Conservation (phyloP, 495 filamentous ascomycete species). For the Chlorociboria aeruginascens region DNA sequence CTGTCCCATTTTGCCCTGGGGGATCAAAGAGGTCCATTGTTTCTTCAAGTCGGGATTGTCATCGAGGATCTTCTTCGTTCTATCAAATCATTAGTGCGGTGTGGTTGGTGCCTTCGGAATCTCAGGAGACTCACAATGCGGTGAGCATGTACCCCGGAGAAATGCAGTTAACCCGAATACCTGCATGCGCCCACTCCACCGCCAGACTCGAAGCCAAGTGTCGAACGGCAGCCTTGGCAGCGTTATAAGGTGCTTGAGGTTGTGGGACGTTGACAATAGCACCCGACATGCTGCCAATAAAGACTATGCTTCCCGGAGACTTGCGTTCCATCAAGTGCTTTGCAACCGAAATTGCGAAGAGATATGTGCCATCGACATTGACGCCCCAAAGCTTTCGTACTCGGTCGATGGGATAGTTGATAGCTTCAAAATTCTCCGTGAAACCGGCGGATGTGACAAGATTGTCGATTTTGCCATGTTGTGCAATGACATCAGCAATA, state of each 20-base stretch:
- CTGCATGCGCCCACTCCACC: slow-evolving; percentile 73
- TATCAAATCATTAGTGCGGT: slow-evolving; percentile 20
- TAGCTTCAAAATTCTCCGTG: slow-evolving; percentile 88
- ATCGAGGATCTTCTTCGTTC: slow-evolving; percentile 87
- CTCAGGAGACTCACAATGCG: slow-evolving; percentile 48
- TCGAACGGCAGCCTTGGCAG: slow-evolving; percentile 73
- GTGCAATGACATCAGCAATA: slow-evolving; percentile 52
- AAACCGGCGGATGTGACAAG: slow-evolving; percentile 94
- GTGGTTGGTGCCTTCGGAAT: neutral
- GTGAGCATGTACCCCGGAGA: slow-evolving; percentile 81
- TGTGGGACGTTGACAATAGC: slow-evolving; percentile 89
- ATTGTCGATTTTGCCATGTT: slow-evolving; percentile 75
- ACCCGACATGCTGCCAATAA: slow-evolving; percentile 93
- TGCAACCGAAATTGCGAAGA: slow-evolving; percentile 75
- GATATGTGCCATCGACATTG: slow-evolving; percentile 88
- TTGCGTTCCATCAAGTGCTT: slow-evolving; percentile 81
- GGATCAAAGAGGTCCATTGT: slow-evolving; percentile 85
- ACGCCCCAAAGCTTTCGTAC: slow-evolving; percentile 89
- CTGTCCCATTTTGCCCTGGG: slow-evolving; percentile 81
- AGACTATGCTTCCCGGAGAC: slow-evolving; percentile 71
- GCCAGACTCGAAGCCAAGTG: slow-evolving; percentile 79
- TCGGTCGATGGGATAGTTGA: slow-evolving; percentile 75
- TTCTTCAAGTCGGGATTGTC: slow-evolving; percentile 79
- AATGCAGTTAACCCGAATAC: slow-evolving; percentile 71
- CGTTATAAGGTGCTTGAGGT: slow-evolving; percentile 84